Evolutionary conservation across 2,329 filamentous ascomycete species (phyloP).

Genomic region (Aphanoascus verrucosus): DNA sequence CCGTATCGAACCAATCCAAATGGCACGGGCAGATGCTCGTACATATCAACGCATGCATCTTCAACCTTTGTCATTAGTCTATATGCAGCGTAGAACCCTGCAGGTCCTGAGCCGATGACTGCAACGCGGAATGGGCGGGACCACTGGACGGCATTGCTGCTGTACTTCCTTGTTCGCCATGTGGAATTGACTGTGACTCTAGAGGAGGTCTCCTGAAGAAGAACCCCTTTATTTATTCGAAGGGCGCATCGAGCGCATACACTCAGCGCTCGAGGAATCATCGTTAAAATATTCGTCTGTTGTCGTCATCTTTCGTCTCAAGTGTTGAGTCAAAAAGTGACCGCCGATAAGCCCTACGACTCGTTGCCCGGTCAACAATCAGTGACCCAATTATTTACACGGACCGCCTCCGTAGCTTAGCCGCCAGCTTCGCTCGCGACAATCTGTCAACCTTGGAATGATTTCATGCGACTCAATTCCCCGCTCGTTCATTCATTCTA

Average conservation of each 20-base stretch:
- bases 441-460: neutral
- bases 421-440: constrained; percentile 1
- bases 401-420: constrained; percentile 8
- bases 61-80: constrained; percentile 67
- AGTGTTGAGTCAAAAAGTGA: neutral
- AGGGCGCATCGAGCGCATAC: constrained; percentile 13
- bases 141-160: constrained; percentile 9
- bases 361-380: constrained; percentile 27
- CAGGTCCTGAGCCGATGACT: constrained; percentile 84
- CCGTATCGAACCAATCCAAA: constrained; percentile 89
- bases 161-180: constrained; percentile 8
- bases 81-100: constrained; percentile 90
- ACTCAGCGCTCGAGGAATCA: constrained; percentile 5
- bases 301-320: constrained; percentile 13
- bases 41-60: constrained; percentile 78
- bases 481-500: constrained; percentile 13
- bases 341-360: constrained; percentile 8
- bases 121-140: constrained; percentile 64
- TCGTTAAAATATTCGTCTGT: constrained; percentile 18
- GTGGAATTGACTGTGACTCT: neutral
- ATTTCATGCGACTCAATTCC: neutral
- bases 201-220: neutral
- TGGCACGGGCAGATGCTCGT: constrained; percentile 82
- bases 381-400: constrained; percentile 15
- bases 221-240: neutral